These are phyloP conservation scores for Escovopsis weberi DNA, from an alignment of 2,329 filamentous ascomycete genomes.

Conservation along the genomic window DNA sequence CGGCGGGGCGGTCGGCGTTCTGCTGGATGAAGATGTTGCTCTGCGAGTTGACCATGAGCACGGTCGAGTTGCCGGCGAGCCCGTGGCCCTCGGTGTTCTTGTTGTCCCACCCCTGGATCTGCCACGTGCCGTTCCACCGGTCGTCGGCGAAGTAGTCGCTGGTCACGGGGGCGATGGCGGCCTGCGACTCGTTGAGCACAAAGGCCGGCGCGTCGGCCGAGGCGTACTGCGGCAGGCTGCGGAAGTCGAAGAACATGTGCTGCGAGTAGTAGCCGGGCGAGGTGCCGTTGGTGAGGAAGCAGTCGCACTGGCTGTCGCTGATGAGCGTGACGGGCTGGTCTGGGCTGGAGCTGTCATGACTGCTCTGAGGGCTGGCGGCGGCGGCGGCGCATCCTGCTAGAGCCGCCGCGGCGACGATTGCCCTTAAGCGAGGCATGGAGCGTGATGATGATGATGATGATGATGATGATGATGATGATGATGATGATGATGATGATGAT, in stretches of 20 bases:
- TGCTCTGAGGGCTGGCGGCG: background rate
- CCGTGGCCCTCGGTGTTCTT: conserved; percentile 17
- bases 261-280: conserved; percentile 27
- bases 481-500: too few relatives aligned
- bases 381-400: background rate
- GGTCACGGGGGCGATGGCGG: conserved; percentile 15
- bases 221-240: conserved; percentile 25
- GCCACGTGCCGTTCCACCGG: conserved; percentile 23
- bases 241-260: conserved; percentile 37
- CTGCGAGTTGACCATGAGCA: conserved; percentile 26
- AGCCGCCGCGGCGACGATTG: background rate
- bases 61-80: conserved; percentile 13
- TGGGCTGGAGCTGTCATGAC: conserved; percentile 1
- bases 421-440: background rate
- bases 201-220: conserved; percentile 15
- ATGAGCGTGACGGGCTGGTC: background rate
- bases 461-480: too few relatives aligned
- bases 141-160: conserved; percentile 25
- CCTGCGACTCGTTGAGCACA: conserved; percentile 15
- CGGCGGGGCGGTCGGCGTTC: conserved; percentile 20
- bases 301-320: conserved; percentile 26
- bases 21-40: conserved; percentile 33
- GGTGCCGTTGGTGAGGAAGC: conserved; percentile 33
- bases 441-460: background rate
- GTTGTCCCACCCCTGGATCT: conserved; percentile 27